Evolutionary conservation across 495 filamentous ascomycete species (phyloP).

Genomic region (Poronia punctata): DNA sequence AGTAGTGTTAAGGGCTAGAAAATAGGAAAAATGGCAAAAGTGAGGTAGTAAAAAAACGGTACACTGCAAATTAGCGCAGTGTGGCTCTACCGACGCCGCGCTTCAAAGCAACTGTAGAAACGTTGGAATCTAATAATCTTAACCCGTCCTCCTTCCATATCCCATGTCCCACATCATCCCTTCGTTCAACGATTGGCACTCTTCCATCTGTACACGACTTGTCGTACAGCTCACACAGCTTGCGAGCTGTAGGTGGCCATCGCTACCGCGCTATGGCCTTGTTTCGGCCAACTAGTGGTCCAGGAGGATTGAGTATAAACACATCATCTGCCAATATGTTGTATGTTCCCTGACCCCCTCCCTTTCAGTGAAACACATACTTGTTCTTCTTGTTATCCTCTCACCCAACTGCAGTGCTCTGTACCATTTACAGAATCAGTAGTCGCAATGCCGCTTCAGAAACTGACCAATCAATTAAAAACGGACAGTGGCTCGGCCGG

Average conservation of each 20-base stretch:
- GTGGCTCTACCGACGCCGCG: too few species aligned
- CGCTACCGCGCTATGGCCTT: conserved; percentile 35
- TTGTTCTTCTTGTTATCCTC: background rate
- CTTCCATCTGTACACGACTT: too few species aligned
- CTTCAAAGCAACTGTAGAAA: too few species aligned
- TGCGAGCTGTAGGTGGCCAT: conserved; percentile 17
- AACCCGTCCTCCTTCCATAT: too few species aligned
- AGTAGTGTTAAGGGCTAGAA: too few species aligned
- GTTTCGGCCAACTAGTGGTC: conserved; percentile 56
- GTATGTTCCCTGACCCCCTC: conserved; percentile 34
- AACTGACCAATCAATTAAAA: conserved; percentile 7
- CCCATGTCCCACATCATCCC: too few species aligned
- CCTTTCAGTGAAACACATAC: background rate
- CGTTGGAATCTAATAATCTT: too few species aligned
- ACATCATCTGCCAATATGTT: conserved; percentile 67
- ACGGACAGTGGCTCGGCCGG: conserved; percentile 30
- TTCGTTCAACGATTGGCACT: too few species aligned
- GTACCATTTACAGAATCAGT: background rate
- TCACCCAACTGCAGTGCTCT: conserved; percentile 1
- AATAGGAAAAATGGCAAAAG: too few species aligned
- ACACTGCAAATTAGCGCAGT: too few species aligned
- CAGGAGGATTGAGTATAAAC: conserved; percentile 67
- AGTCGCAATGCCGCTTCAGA: conserved; percentile 8
- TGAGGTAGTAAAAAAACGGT: too few species aligned
- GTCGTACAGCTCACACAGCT: too few species aligned